A percentile compares a stretch with the other conserved stretches of the same genome.
phyloP scores from a whole-genome alignment of 2,329 filamentous ascomycete species.

The Fusarium guadeloupense region DNA sequence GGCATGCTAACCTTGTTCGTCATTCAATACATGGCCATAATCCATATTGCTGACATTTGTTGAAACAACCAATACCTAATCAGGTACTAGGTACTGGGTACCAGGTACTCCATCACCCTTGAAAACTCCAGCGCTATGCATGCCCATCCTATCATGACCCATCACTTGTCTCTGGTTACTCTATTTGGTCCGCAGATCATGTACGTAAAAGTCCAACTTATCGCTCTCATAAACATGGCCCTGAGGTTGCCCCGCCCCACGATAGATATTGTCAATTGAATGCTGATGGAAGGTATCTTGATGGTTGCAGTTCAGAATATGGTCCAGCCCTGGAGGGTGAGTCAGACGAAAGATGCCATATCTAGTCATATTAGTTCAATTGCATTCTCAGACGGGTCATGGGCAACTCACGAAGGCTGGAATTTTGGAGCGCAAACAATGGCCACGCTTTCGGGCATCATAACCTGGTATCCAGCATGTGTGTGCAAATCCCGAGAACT shows the following conservation, averaged over 20 bases:
- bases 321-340: conserved; percentile 86
- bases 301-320: conserved; percentile 82
- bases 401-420: conserved; percentile 72
- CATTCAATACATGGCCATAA: not conserved
- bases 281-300: conserved; percentile 86
- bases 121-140: conserved; percentile 41
- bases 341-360: conserved; percentile 94
- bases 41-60: not conserved
- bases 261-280: conserved; percentile 75
- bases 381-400: not conserved
- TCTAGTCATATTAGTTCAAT: conserved; percentile 54
- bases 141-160: not conserved
- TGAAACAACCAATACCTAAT: not conserved
- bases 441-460: conserved; percentile 95
- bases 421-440: conserved; percentile 94
- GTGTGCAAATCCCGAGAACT: conserved; percentile 94
- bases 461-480: conserved; percentile 92
- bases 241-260: conserved; percentile 71
- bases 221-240: conserved; percentile 77
- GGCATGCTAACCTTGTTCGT: not conserved
- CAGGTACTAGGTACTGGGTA: too few species aligned
- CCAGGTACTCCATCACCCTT: not conserved
- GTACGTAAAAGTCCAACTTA: conserved; percentile 68
- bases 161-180: not conserved
- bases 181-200: conserved; percentile 58